Base-by-base conservation (phyloP, 768 basidiomycete species). In the Podaxis mareebaensis region DNA sequence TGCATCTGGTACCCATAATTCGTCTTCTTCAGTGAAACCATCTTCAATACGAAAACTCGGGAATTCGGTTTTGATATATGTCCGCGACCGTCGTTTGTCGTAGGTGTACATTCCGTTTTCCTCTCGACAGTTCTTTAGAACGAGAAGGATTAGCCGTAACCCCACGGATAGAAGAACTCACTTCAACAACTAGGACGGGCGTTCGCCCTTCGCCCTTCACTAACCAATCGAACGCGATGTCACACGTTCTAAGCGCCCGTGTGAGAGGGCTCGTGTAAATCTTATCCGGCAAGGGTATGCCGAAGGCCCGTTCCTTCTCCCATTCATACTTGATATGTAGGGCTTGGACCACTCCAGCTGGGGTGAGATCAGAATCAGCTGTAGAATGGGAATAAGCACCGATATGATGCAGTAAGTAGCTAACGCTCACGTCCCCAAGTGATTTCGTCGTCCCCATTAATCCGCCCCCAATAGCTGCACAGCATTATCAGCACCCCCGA, bases 321-420 rank as follows among this genome's bases (percentile, higher is more conserved):
- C 88, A 91, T 5, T 74, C 76, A 0, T 65, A 58, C 26, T 78
- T 76, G 3, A 79, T 84, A 11, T 65, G 71, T 24, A 70, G 56
- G 0, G 90, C 91, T 73, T 92, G 89, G 0, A 71, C 66, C 46
- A 83, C 76, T 1, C 91, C 91, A 3, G 83, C 64, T 0, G 72
- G 70, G 0, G 91, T 92, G 26, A 92, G 81, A 30, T 82, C 75
- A 7, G 90, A 83, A 69, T 92, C 90, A 28, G 90, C 88, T 88
- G 65, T 20, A 22, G 36, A 36, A 28, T 33, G 17, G 51, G 5
- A 33, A 42, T 20, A 40, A 53, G 52, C 30, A 11, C 42, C 2
- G 24, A 36, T 42, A 28, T 20, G 26, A 28, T 1, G 1, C 22
- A 26, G 33, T n/a, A n/a, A 39, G 11, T 10, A 6, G n/a, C 36